phyloP scores from a whole-genome alignment of 805 yeast species.

The Ascoidea rubescens region DNA sequence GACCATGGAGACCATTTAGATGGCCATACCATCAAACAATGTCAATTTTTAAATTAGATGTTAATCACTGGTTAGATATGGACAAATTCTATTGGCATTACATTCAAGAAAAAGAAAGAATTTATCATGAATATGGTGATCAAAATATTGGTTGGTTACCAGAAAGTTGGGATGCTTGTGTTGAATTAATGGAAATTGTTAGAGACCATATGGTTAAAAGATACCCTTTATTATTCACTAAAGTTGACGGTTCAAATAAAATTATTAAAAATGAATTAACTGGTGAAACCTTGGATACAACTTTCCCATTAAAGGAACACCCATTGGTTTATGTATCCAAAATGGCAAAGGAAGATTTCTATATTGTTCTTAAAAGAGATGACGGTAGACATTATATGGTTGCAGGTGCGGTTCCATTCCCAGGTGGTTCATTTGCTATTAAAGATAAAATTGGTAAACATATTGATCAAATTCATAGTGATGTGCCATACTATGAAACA shows the following conservation, averaged over 20 bases:
- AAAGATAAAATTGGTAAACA: conserved; percentile 43
- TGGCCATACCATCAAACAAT: conserved; percentile 75
- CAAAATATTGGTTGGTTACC: conserved; percentile 56
- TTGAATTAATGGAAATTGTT: conserved; percentile 51
- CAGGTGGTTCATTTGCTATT: conserved; percentile 65
- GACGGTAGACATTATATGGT: conserved; percentile 47
- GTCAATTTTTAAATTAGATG: conserved; percentile 58
- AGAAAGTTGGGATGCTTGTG: conserved; percentile 44
- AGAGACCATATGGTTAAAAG: conserved; percentile 44
- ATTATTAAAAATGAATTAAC: conserved; percentile 46
- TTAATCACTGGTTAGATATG: conserved; percentile 71
- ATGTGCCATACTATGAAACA: conserved; percentile 56
- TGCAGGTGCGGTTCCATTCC: conserved; percentile 70
- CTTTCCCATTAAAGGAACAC: conserved; percentile 44
- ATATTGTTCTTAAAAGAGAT: conserved; percentile 40
- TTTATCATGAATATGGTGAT: conserved; percentile 42
- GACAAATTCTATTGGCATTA: conserved; percentile 61
- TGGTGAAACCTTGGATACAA: conserved; percentile 45
- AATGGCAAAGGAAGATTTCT: conserved; percentile 68
- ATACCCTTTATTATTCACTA: conserved; percentile 50
- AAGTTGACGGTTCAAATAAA: conserved; percentile 25
- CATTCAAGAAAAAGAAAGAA: conserved; percentile 45
- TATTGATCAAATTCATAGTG: conserved; percentile 49
- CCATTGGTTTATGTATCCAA: conserved; percentile 50
- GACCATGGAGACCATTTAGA: conserved; percentile 74